These are phyloP conservation scores for Microdochium bolleyi DNA, from an alignment of 2,329 filamentous ascomycete genomes.

Conservation along the genomic window DNA sequence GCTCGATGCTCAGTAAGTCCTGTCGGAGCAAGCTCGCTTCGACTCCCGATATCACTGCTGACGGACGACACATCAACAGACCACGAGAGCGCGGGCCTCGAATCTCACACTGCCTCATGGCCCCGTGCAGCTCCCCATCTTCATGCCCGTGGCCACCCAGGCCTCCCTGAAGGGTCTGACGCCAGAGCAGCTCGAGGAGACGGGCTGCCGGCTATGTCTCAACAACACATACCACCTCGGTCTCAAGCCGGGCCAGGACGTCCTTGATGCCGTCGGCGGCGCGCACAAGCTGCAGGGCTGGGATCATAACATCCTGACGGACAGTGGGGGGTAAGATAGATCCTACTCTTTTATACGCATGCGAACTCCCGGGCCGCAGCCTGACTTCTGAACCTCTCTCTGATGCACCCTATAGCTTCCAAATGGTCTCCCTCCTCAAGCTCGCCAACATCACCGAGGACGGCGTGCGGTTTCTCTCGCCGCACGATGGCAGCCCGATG, in stretches of 20 bases:
- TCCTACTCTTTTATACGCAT: constrained; percentile 4
- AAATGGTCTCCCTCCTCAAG: constrained; percentile 95
- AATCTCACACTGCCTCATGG: constrained; percentile 86
- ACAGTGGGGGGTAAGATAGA: constrained; percentile 55
- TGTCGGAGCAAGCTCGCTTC: constrained; percentile 1
- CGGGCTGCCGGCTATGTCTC: constrained; percentile 81
- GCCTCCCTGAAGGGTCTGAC: constrained; percentile 92
- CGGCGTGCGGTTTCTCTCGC: constrained; percentile 91
- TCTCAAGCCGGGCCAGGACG: constrained; percentile 86
- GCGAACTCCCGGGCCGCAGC: background rate
- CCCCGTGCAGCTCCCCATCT: constrained; percentile 80
- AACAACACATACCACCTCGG: constrained; percentile 99
- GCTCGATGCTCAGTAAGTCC: constrained; percentile 71
- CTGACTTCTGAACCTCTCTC: no score
- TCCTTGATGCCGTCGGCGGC: constrained; percentile 79
- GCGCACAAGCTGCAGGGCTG: constrained; percentile 94
- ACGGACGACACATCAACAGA: constrained; percentile 52
- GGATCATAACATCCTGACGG: constrained; percentile 89
- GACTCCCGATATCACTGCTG: constrained; percentile 6
- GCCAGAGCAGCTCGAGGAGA: constrained; percentile 82
- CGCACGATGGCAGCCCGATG: constrained; percentile 93
- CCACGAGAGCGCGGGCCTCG: constrained; percentile 88
- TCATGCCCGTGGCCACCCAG: constrained; percentile 98
- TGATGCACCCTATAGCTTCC: constrained; percentile 56
- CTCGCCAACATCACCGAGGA: constrained; percentile 92